These are phyloP conservation scores for Podospora sp. DNA, from an alignment of 495 filamentous ascomycete species.

Conservation along the genomic window DNA sequence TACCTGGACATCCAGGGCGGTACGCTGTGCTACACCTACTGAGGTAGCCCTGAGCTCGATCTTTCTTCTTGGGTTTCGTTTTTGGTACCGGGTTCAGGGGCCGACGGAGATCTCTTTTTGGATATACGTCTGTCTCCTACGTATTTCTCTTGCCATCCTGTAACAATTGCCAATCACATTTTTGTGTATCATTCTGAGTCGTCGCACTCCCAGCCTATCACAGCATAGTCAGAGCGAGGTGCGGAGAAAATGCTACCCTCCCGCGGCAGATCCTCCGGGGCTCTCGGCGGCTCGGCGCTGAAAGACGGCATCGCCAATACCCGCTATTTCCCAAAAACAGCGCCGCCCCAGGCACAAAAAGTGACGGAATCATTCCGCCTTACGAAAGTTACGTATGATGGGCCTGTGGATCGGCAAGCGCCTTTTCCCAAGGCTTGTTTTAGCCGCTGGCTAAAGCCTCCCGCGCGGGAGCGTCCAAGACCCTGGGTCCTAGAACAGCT, in stretches of 20 bases:
- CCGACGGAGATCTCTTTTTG: too few species aligned
- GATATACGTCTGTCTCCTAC: too few species aligned
- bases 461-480: not conserved
- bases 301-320: not conserved
- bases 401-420: not conserved
- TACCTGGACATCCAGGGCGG: constrained; percentile 6
- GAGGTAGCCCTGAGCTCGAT: too few species aligned
- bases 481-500: not conserved
- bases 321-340: not conserved
- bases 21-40: constrained; percentile 11
- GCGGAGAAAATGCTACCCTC: not conserved
- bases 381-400: not conserved
- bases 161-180: too few species aligned
- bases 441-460: not conserved
- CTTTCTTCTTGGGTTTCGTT: too few species aligned
- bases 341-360: not conserved
- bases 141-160: too few species aligned
- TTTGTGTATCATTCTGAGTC: too few species aligned
- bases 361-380: not conserved
- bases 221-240: too few species aligned
- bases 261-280: not conserved
- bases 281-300: not conserved
- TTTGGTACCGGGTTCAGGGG: too few species aligned
- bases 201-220: too few species aligned
- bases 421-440: not conserved